Base-by-base conservation (phyloP, 805 yeast species). In the Wickerhamiella parazyma region DNA sequence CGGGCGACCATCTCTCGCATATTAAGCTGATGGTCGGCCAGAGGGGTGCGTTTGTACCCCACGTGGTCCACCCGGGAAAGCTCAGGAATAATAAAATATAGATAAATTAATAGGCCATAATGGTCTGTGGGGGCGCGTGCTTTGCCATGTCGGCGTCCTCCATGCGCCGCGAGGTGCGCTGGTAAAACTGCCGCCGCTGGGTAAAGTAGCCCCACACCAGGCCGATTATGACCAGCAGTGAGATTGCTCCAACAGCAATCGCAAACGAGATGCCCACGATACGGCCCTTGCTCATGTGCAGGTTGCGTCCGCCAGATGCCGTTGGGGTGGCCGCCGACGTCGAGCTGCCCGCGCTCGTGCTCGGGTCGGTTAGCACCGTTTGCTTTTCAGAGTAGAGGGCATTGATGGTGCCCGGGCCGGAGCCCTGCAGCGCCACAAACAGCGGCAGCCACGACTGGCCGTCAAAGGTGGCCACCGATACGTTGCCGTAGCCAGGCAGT, bases 241-340 rank as follows among this genome's bases (percentile, higher is more conserved):
- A 49, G 49, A 68, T 62, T 12, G 75, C 62, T 1, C 69, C 83
- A 25, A 81, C 51, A 0, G 89, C 75, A 44, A 78, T 64, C 0
- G 86, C 91, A 34, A 78, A 66, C 0, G 81, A 75, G 36, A 80
- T 71, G 22, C 82, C 69, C 3, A 78, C 85, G 22, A 80, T 77
- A 52, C 70, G 78, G 0, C 91, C 87, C 17, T 73, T 57, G 10
- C 67, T 60, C 59, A 70, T 63, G 8, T 12, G 16, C 45, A 51
- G 48, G 12, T 51, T 44, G 33, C 39, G 49, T 14, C 11, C 14
- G 5, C 20, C n/a, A 8, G 42, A 29, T 35, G 20, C 35, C 16
- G 35, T 20, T 8, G 39, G 38, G n/a, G 35, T 10, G 17, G 29
- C 6, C 6, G 33, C 17, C 3, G 34, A 18, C 4, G 42, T 10